A percentile compares a stretch with the other conserved stretches of the same genome.
These are phyloP conservation scores for Aspergillus sp. DNA, from an alignment of 2,329 filamentous ascomycete genomes.

Conservation along the genomic window DNA sequence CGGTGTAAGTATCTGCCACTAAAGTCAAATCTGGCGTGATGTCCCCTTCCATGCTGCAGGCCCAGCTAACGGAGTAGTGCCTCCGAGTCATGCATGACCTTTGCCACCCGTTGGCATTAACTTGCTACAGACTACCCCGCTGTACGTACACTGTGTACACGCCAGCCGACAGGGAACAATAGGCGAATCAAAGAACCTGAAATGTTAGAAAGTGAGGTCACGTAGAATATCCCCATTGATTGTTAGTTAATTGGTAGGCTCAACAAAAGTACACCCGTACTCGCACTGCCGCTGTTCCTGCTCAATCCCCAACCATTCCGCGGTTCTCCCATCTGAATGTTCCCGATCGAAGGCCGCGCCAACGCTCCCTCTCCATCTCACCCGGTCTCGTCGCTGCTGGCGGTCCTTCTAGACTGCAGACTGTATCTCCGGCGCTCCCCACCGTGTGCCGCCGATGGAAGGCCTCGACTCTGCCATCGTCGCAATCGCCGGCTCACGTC, in stretches of 20 bases:
- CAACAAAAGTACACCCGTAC: not conserved
- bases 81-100: not conserved
- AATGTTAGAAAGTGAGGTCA: not conserved
- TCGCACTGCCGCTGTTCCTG: no score
- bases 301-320: no score
- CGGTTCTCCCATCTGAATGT: not conserved
- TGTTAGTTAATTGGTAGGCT: not conserved
- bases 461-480: constrained; percentile 24
- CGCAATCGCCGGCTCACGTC: constrained; percentile 34
- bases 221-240: no score
- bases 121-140: no score
- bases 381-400: not conserved
- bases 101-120: not conserved
- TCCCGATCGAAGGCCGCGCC: no score
- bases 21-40: not conserved
- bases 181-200: not conserved
- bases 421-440: not conserved
- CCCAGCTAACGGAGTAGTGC: no score
- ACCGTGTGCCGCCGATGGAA: not conserved
- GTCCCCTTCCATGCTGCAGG: not conserved
- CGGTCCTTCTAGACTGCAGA: not conserved
- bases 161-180: not conserved
- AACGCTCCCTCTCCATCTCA: not conserved
- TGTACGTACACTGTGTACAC: not conserved
- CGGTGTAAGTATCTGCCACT: no score